phyloP scores from a whole-genome alignment of 768 basidiomycete genomes.

The Auricularia sp. region DNA sequence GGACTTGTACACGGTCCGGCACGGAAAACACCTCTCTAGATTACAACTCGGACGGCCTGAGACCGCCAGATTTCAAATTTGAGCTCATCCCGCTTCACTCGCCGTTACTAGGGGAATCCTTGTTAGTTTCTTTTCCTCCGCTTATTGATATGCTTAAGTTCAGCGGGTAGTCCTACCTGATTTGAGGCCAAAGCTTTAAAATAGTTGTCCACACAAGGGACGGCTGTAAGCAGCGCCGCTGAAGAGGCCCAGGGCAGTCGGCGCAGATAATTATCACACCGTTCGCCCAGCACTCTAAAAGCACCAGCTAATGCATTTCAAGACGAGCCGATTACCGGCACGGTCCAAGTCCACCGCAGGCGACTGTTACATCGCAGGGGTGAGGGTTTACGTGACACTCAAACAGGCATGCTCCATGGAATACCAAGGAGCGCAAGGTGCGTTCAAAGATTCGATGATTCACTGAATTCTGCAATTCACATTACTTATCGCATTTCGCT shows the following conservation, averaged over 20 bases:
- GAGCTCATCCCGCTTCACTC: slow-evolving; percentile 79
- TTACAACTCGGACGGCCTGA: slow-evolving; percentile 59
- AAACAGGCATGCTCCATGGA: slow-evolving; percentile 68
- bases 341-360: slow-evolving; percentile 15
- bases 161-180: slow-evolving; percentile 77
- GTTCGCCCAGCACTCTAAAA: slow-evolving; percentile 17
- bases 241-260: slow-evolving; percentile 25
- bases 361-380: slow-evolving; percentile 18
- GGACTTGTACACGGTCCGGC: slow-evolving; percentile 67
- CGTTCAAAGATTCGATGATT: slow-evolving; percentile 80
- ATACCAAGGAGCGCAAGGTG: slow-evolving; percentile 70
- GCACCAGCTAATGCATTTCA: slow-evolving; percentile 38
- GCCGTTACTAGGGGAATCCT: slow-evolving; percentile 84
- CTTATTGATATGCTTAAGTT: slow-evolving; percentile 88
- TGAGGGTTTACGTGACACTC: slow-evolving; percentile 58
- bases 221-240: slow-evolving; percentile 18
- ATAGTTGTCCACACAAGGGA: slow-evolving; percentile 9
- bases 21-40: slow-evolving; percentile 68
- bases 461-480: slow-evolving; percentile 77
- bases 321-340: slow-evolving; percentile 27
- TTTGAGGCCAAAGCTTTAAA: slow-evolving; percentile 52
- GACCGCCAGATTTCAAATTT: slow-evolving; percentile 71
- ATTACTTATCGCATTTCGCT: slow-evolving; percentile 60
- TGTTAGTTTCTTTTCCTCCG: slow-evolving; percentile 87
- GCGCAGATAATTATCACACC: slow-evolving; percentile 48